Base-by-base conservation (phyloP, 2,329 filamentous ascomycete genomes). In the Salinomyces thailandicus region DNA sequence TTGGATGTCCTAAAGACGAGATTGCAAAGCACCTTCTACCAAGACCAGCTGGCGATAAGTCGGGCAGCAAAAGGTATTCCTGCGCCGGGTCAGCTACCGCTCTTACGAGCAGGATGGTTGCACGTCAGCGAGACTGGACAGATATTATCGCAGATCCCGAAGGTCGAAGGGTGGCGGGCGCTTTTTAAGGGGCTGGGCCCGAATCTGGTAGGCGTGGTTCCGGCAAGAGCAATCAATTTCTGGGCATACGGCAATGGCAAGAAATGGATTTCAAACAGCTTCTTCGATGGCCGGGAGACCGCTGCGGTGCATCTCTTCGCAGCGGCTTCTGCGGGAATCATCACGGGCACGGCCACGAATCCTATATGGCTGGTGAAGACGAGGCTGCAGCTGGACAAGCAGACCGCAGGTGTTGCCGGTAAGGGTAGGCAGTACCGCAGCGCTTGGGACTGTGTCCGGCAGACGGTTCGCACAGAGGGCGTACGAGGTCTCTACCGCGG, bases 321-420 rank as follows among this genome's bases (percentile, higher is more conserved):
- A 1, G 87, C 83, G 4, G 76, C 82, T 1, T 69, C 73, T 12
- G 86, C 87, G 1, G 87, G 87, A 2, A 74, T 95, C 29, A 79
- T 80, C 5, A 95, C 89, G 0, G 84, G 84, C 31, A 95, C 89
- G 1, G 84, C 81, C 15, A 96, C 87, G 24, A 95, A 95, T 61
- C 87, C 87, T 1, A 94, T 96, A 54, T 96, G 87, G 87, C 73
- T 96, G 45, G 77, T 96, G 55, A 96, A 96, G 71, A 96, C 87
- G 27, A 72, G 87, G 19, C 60, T 96, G 50, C 87, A 96, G 63
- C 73, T 96, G 20, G 87, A 96, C 66, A 93, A 87, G 66, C 84
- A 83, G 55, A 74, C 77, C 35, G 81, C 80, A 12, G 66, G 72
- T 44, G 66, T 71, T 41, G 49, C 45, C 2, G 73, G 63, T 17